Conservation (phyloP, 805 yeast species). For the Saccharomycopsis guyanensis region DNA sequence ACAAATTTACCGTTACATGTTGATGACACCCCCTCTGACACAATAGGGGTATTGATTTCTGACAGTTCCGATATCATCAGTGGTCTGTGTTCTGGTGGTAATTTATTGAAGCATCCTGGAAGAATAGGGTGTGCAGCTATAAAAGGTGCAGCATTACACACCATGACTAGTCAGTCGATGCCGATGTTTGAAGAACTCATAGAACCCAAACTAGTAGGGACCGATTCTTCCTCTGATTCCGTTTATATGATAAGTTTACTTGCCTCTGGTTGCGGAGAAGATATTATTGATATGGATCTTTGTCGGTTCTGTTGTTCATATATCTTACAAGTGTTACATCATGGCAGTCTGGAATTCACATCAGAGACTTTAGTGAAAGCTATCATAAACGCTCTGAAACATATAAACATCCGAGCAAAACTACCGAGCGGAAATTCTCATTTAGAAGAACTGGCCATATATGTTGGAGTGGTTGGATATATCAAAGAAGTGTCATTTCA, state of each 20-base stretch:
- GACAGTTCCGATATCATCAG: slow-evolving; percentile 19
- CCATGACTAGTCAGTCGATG: slow-evolving; percentile 20
- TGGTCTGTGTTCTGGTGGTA: slow-evolving; percentile 49
- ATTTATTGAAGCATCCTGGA: slow-evolving; percentile 40
- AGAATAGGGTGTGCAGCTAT: slow-evolving; percentile 49
- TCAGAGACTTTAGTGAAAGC: slow-evolving; percentile 21
- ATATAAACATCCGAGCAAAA: slow-evolving; percentile 31
- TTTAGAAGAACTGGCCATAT: too few relatives aligned
- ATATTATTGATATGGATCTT: slow-evolving; percentile 38
- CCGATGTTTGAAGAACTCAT: slow-evolving; percentile 27
- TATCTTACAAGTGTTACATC: slow-evolving; percentile 15
- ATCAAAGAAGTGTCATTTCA: neutral
- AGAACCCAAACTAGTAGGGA: neutral
- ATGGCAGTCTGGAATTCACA: slow-evolving; percentile 12
- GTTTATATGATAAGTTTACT: slow-evolving; percentile 20
- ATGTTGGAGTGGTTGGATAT: slow-evolving; percentile 15
- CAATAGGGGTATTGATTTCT: slow-evolving; percentile 36
- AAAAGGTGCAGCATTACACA: slow-evolving; percentile 38
- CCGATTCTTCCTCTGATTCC: neutral
- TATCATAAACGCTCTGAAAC: slow-evolving; percentile 21
- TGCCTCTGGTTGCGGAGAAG: slow-evolving; percentile 55
- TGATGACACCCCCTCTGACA: slow-evolving; percentile 27
- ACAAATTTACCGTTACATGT: slow-evolving; percentile 1
- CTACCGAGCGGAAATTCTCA: slow-evolving; percentile 21
- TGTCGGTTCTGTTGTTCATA: slow-evolving; percentile 29